Base-by-base conservation (phyloP, 2,329 filamentous ascomycete genomes). In the Pyricularia grisea region DNA sequence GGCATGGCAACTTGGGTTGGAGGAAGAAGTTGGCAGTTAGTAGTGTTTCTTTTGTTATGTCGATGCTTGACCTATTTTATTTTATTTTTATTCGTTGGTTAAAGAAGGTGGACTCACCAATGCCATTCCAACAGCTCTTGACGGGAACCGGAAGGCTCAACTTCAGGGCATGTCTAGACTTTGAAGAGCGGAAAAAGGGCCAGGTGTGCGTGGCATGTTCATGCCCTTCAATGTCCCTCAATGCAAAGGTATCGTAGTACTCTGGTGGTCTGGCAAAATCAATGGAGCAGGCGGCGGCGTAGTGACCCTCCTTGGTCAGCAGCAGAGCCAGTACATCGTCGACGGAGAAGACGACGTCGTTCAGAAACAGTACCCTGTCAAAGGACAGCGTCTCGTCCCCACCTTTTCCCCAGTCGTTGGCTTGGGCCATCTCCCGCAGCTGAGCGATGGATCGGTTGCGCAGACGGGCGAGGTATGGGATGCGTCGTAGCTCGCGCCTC, bases 111-210 rank as follows among this genome's bases (percentile, higher is more conserved):
- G 42, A 81, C 65, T 74, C 79, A 72, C 82, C 82, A 75, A 89
- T 85, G 64, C 88, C 89, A 72, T 91, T 90, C 88, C 88, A 91
- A 76, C 89, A 91, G 61, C 86, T 88, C n/a, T 78, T 77, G 0
- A 91, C 88, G 1, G 83, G 85, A 1, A 89, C 81, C 0, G 88
- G 85, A 12, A 78, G 75, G 72, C 83, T 81, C 25, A 74, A 76
- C 71, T 82, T 81, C 27, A 88, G 79, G 0, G 86, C 83, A 30
- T 81, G 75, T 28, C 79, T 76, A 11, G 81, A 77, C 1, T 73
- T 72, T 11, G 74, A 76, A 12, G 73, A 81, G 31, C 82, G 80
- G 73, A 90, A 89, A 78, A 85, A 90, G 0, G 87, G 87, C 85
- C 86, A 90, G 50, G 81, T 81, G 65, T 82, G 78, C 68, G 83